Percentiles rank a stretch among this genome's conserved stretches.
Evolutionary conservation across 2,329 filamentous ascomycete species (phyloP).

Genomic region (Sporothrix globosa): DNA sequence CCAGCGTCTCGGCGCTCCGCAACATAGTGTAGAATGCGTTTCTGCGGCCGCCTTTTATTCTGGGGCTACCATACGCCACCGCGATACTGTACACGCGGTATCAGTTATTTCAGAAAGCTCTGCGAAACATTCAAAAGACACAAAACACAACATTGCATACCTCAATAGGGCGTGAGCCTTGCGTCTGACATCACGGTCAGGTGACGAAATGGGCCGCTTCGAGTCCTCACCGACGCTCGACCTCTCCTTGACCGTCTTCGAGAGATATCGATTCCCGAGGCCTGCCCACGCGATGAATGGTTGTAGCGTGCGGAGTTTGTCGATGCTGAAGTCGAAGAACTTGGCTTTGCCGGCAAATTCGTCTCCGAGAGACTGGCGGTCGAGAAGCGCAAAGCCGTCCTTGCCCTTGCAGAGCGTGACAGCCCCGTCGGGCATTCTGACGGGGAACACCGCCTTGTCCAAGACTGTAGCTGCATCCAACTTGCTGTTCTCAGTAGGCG

Average conservation of each 20-base stretch:
- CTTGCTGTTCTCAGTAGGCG: neutral
- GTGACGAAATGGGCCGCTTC: constrained; percentile 36
- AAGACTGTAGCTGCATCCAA: neutral
- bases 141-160: constrained; percentile 36
- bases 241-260: constrained; percentile 42
- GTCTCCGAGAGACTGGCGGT: constrained; percentile 41
- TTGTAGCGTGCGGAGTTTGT: constrained; percentile 41
- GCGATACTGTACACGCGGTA: constrained; percentile 35
- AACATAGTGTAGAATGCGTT: constrained; percentile 39
- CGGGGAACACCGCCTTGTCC: constrained; percentile 11
- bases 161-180: constrained; percentile 43
- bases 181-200: constrained; percentile 39
- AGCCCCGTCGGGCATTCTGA: neutral
- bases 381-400: constrained; percentile 43
- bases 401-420: constrained; percentile 13
- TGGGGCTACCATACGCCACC: constrained; percentile 39
- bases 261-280: constrained; percentile 43
- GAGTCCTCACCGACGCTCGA: constrained; percentile 39
- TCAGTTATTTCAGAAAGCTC: too few species aligned
- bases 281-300: constrained; percentile 44
- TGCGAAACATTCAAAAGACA: too few species aligned
- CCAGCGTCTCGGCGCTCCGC: constrained; percentile 37
- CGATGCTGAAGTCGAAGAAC: constrained; percentile 45
- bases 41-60: constrained; percentile 25
- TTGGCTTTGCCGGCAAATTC: constrained; percentile 41